phyloP scores from a whole-genome alignment of 495 filamentous ascomycete genomes.

The Endocarpon pusillum region DNA sequence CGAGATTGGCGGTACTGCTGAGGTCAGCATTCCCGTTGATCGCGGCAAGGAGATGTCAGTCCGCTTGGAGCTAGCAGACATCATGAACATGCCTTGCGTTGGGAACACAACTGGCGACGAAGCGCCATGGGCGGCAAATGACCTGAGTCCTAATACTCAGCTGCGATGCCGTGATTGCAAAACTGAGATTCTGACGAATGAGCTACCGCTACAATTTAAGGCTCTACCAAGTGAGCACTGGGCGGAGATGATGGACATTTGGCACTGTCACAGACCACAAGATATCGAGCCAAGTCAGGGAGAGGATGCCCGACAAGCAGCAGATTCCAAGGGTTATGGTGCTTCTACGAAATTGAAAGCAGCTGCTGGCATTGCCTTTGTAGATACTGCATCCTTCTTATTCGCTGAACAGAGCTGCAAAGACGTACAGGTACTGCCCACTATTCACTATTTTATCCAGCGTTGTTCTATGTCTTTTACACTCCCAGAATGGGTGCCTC shows the following conservation, averaged over 20 bases:
- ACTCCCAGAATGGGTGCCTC: constrained; percentile 1
- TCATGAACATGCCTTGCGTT: constrained; percentile 24
- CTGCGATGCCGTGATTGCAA: constrained; percentile 50
- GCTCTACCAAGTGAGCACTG: constrained; percentile 91
- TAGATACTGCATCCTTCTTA: constrained; percentile 64
- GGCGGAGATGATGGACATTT: constrained; percentile 99
- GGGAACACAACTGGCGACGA: no score
- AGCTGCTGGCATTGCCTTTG: constrained; percentile 46
- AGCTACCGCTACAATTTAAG: constrained; percentile 48
- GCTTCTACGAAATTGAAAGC: constrained; percentile 53
- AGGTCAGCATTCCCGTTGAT: constrained; percentile 18
- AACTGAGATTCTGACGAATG: constrained; percentile 13
- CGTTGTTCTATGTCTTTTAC: constrained; percentile 5
- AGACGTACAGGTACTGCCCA: constrained; percentile 41
- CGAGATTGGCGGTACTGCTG: constrained; percentile 24
- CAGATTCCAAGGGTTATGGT: constrained; percentile 53
- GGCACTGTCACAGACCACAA: constrained; percentile 93
- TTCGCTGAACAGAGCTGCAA: constrained; percentile 45
- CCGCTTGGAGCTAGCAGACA: constrained; percentile 45
- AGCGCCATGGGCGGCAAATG: constrained; percentile 65
- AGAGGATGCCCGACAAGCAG: constrained; percentile 19
- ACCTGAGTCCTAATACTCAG: constrained; percentile 33
- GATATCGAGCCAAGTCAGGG: constrained; percentile 9
- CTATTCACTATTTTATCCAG: constrained; percentile 10
- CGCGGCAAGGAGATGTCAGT: constrained; percentile 39